Conservation (phyloP, 495 filamentous ascomycete species). For the Choiromyces venosus region DNA sequence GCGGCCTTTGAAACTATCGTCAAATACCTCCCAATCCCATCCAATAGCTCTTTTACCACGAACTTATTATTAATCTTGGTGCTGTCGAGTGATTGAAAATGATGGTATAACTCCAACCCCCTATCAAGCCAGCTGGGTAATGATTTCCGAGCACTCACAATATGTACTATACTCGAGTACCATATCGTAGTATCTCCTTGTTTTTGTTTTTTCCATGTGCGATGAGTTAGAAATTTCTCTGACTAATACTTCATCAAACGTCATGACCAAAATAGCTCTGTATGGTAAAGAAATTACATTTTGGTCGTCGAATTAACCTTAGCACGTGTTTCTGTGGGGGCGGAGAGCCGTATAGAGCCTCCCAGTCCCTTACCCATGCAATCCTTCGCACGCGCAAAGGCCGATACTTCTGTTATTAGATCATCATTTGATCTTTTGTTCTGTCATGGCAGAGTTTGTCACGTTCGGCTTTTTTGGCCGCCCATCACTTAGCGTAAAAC, state of each 20-base stretch:
- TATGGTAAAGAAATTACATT: not conserved
- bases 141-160: not conserved
- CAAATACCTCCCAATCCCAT: too few relatives aligned
- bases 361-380: not conserved
- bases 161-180: too few relatives aligned
- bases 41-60: not conserved
- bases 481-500: not conserved
- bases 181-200: too few relatives aligned
- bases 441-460: not conserved
- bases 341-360: not conserved
- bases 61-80: not conserved
- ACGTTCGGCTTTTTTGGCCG: not conserved
- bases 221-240: not conserved
- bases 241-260: not conserved
- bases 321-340: not conserved
- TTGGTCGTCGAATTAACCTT: not conserved
- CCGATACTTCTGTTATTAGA: not conserved
- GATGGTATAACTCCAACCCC: not conserved
- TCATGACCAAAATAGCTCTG: too few relatives aligned
- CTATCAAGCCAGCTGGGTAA: not conserved
- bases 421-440: not conserved
- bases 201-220: not conserved
- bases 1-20: not conserved
- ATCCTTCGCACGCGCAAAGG: not conserved
- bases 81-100: not conserved